Evolutionary conservation across 441 rosid species (phyloP), one percentile per base, ranked within the genome.

Genomic region (Adansonia rubrostipa): DNA sequence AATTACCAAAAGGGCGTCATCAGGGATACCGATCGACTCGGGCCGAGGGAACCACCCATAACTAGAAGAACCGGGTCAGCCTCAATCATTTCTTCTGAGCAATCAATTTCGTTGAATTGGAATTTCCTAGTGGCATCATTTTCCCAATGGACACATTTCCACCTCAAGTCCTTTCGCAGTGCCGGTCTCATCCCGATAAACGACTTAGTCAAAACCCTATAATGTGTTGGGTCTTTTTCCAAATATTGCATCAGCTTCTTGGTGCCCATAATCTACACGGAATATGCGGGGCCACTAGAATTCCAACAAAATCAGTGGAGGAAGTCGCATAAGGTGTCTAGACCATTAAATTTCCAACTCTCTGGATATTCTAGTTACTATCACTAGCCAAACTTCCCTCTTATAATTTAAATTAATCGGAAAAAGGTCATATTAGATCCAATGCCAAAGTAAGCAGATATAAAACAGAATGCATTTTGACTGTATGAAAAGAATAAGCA

Each of bases 41-140:
- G 99, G 99, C 69, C 99, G 99, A 11, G 95, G 97, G 87, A 97
- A 97, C 3, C 28, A 24, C 99, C 98, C 99, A 97, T 92, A 42
- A 98, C 99, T 45, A 97, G 87, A 36, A 97, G 82, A 53, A 95
- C 96, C 7, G 95, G 91, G 81, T 97, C 97, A 4, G 99, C 98
- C 79, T 87, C 96, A 8, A 97, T 89, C 54, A 86, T 88, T 82
- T 95, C 98, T 83, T 92, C 92, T 0, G 91, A 84, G 74, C 99
- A 98, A 79, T 97, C 95, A 0, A 95, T 82, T 83, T 95, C 99
- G 87, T 91, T 91, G 74, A 93, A 87, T 63, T 91, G 93, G 78
- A 97, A 95, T 84, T 82, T 91, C 68, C 99, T 98, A 22, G 84
- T 78, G 3, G 88, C 91, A 83, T 95, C 99, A 86, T 93, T 97